Base-by-base conservation (phyloP, 1,284 basidiomycete species). In the Vanrija sp. region DNA sequence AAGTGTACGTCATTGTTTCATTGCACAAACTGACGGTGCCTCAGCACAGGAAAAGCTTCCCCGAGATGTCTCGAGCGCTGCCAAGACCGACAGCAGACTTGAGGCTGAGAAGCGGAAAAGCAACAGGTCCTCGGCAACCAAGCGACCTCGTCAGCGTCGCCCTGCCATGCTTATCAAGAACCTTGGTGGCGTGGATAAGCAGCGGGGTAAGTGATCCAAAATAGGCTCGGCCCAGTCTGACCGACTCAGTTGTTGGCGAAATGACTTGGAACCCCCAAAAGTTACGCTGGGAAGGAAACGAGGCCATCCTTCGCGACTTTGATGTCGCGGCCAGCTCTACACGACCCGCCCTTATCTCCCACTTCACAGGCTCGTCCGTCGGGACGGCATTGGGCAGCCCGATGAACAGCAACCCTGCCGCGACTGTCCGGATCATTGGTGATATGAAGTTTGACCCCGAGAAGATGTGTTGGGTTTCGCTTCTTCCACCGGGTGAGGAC, bases 381-480 rank as follows among this genome's bases (percentile, higher is more conserved):
- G 61, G 58, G 1, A 48, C 54, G 5, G 82, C 85, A 51, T 85
- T 87, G 55, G 84, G 87, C 46, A 50, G 57, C 29, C 54, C 54
- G 1, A 40, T 46, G 9, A 43, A 14, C 14, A 50, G 46, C 15
- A 40, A 23, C 10, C 34, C 64, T 3, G 42, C 66, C 0, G 45
- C 59, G 2, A 64, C 70, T 19, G 62, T 73, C 10, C 83, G 90
- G 52, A 85, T 93, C 67, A 93, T 97, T 14, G 94, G 94, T 50
- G 92, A 93, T 79, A 98, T 98, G 94, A 85, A 92, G 49, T 98
- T 98, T 67, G 94, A 98, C 78, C 92, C 95, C 1, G 72, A 85
- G 50, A 84, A 85, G 42, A 96, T 97, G 91, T 89, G 89, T 68
- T 98, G 94, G 94, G 84, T 94, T 66, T 90, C 86, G 51, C 88